Evolutionary conservation across 2,329 filamentous ascomycete species (phyloP).

Genomic region (Dothideomycetes sp.): DNA sequence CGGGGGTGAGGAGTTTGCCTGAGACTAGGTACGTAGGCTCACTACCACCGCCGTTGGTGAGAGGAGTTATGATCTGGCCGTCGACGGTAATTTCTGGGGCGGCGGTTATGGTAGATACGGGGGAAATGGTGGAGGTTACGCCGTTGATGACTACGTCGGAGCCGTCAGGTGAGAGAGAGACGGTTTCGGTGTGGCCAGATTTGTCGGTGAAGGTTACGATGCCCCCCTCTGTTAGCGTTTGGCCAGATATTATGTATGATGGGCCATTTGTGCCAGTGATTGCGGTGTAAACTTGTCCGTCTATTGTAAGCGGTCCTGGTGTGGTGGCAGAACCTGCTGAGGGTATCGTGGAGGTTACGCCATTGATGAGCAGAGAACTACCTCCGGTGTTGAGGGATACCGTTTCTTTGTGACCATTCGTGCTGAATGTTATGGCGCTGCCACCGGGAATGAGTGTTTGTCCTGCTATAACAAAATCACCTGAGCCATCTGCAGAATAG

Average conservation of each 20-base stretch:
- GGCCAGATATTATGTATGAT: slow-evolving; percentile 6
- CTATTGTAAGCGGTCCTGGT: slow-evolving; percentile 18
- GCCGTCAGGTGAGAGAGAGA: slow-evolving; percentile 22
- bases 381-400: slow-evolving; percentile 11
- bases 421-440: slow-evolving; percentile 16
- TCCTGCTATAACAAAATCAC: slow-evolving; percentile 15
- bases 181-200: slow-evolving; percentile 2
- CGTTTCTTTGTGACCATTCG: not conserved
- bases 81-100: slow-evolving; percentile 1
- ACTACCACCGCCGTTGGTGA: slow-evolving; percentile 11
- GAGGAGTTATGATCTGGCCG: not conserved
- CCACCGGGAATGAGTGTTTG: slow-evolving; percentile 19
- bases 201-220: slow-evolving; percentile 6
- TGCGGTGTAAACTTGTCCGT: slow-evolving; percentile 13
- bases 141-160: slow-evolving; percentile 29
- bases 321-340: slow-evolving; percentile 15
- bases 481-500: slow-evolving; percentile 10
- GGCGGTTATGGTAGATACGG: slow-evolving; percentile 2
- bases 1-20: slow-evolving; percentile 16
- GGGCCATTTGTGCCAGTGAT: slow-evolving; percentile 1
- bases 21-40: slow-evolving; percentile 18
- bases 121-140: slow-evolving; percentile 4
- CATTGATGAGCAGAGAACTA: slow-evolving; percentile 23
- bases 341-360: slow-evolving; percentile 10
- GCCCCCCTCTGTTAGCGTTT: slow-evolving; percentile 9